Conservation (phyloP, 2,329 filamentous ascomycete species). For the Venturiaceae sp. region DNA sequence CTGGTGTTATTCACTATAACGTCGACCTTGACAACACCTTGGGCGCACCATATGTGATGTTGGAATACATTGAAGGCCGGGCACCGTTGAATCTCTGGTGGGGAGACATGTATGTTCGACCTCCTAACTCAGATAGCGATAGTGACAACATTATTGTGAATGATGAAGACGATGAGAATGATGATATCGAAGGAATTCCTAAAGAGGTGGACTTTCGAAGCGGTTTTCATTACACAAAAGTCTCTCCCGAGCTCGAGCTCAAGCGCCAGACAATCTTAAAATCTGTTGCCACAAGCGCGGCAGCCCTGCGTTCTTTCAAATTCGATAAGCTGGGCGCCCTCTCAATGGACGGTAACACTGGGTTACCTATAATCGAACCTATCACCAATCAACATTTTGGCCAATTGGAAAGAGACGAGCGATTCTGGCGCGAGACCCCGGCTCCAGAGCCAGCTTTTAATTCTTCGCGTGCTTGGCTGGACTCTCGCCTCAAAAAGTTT, state of each 20-base stretch:
- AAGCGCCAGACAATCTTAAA: constrained; percentile 1
- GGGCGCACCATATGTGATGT: background rate
- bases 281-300: background rate
- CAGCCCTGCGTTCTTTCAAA: background rate
- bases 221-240: background rate
- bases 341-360: background rate
- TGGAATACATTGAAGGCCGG: background rate
- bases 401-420: background rate
- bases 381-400: background rate
- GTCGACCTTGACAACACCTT: background rate
- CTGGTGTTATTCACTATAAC: background rate
- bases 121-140: background rate
- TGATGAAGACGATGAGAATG: background rate
- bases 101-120: background rate
- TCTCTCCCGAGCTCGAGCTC: background rate
- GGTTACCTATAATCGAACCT: background rate
- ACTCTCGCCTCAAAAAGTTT: background rate
- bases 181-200: background rate
- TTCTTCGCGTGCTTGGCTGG: background rate
- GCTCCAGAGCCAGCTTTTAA: background rate
- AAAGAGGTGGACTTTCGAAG: background rate
- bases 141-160: background rate
- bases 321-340: background rate
- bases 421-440: no score
- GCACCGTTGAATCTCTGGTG: background rate